Base-by-base conservation (phyloP, 352 stramenopile species). In the Phytopythium aichiense region DNA sequence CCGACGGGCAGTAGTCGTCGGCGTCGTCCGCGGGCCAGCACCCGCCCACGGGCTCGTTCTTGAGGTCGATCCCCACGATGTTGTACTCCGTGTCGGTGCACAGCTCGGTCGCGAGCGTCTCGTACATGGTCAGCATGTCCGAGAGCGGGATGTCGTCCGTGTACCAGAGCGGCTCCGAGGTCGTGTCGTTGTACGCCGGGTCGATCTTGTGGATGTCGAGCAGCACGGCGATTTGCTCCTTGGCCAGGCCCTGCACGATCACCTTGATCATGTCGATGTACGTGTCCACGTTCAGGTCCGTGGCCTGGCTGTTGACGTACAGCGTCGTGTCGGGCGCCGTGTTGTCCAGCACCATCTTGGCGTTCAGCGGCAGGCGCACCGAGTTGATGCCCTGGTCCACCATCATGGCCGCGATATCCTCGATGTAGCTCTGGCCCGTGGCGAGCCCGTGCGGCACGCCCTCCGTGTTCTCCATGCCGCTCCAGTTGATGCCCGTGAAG, bases 401-500 rank as follows among this genome's bases (percentile, higher is more conserved):
- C 18, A 94, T 72, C 56, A 85, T 83, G 31, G 77, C 61, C 0
- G 83, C 79, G 46, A 94, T 89, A 57, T 91, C 74, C 59, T 88
- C 83, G 51, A 92, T 51, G 46, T 87, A 81, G 48, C 67, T 79
- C 71, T 92, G 82, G 22, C 83, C 81, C 6, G 70, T 81, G 0
- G 83, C 82, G 4, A 94, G 72, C 11, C 85, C 85, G 56, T 94
- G 82, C 1, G 85, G 85, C 23, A 94, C 83, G 15, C 85, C 85
- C 52, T 92, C 83, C 0, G 67, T 31, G 64, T 94, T 92, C 69
- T 94, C 85, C 85, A 94, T 94, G 56, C 85, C 85, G 53, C 83
- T 94, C 85, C 85, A 94, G 67, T 94, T 94, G 69, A 94, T 90
- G 38, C 85, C 85, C n/a, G 82, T 94, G 57, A 94, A 88, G 46